Conservation (phyloP, 257 asterid species). For the Lavandula angustifolia region DNA sequence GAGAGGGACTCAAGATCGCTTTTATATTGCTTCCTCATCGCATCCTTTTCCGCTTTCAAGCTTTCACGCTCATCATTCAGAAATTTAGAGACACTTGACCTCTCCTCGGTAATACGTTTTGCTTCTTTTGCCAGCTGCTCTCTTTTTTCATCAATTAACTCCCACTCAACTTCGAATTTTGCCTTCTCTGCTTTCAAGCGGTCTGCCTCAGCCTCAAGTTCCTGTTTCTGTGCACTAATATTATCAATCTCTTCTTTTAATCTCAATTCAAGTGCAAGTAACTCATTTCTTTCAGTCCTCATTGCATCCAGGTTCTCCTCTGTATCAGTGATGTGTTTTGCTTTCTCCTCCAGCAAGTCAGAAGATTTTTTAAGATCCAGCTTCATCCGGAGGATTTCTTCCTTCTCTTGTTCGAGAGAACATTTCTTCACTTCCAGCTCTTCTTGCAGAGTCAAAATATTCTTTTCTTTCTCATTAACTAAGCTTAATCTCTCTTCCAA, state of each 20-base stretch:
- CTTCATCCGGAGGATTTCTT: slow-evolving; percentile 50
- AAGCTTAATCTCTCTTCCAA: slow-evolving; percentile 53
- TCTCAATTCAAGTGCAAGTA: slow-evolving; percentile 62
- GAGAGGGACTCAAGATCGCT: slow-evolving; percentile 72
- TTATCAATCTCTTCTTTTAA: slow-evolving; percentile 91
- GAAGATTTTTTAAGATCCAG: slow-evolving; percentile 62
- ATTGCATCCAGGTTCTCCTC: slow-evolving; percentile 70
- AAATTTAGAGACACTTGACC: slow-evolving; percentile 56
- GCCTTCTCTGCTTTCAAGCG: slow-evolving; percentile 75
- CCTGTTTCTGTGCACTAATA: slow-evolving; percentile 70
- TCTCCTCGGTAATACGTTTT: slow-evolving; percentile 77
- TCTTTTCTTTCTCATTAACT: slow-evolving; percentile 59
- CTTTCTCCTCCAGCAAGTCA: slow-evolving; percentile 63
- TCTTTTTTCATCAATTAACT: slow-evolving; percentile 85
- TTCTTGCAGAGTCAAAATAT: slow-evolving; percentile 52
- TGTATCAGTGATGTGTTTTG: slow-evolving; percentile 49
- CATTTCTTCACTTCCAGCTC: slow-evolving; percentile 51
- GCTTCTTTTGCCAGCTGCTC: slow-evolving; percentile 75
- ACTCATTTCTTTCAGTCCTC: slow-evolving; percentile 77
- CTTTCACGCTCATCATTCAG: slow-evolving; percentile 76
- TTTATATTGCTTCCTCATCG: slow-evolving; percentile 65
- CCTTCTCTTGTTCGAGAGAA: slow-evolving; percentile 55
- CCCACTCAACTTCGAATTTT: slow-evolving; percentile 94
- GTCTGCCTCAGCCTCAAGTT: slow-evolving; percentile 77
- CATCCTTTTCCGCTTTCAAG: slow-evolving; percentile 71